Evolutionary conservation across 1,284 basidiomycete genomes (phyloP), one percentile per base, ranked within the genome.

Genomic region (Chondrostereum purpureum): DNA sequence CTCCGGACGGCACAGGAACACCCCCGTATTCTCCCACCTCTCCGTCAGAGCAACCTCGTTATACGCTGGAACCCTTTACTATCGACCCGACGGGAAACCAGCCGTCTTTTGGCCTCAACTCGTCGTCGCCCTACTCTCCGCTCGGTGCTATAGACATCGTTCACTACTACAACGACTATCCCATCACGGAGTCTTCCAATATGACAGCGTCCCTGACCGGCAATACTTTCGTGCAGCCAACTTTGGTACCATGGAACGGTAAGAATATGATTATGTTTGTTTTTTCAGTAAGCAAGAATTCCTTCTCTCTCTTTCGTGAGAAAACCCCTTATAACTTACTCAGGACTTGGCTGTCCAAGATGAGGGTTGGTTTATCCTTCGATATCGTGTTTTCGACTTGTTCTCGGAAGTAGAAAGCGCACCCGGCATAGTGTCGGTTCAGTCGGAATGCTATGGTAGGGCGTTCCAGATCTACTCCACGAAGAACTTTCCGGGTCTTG

Each of bases 401-500:
- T 80, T 78, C 58, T 78, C 76, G 42, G 8, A 8, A n/a, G 53
- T 45, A 20, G 49, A 55, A n/a, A 23, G 36, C 19, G 55, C 52
- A 2, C 12, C 24, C 8, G 54, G 56, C 34, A 53, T 55, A 33
- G 48, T 70, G 0, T 70, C 72, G 4, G 70, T 88, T n/a, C 76
- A 84, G 53, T 80, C 83, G 1, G 82, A 87, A 58, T 81, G 79
- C 54, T 83, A 76, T 44, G 84, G 85, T 5, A 79, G 80, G 0
- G 50, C 67, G 1, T 88, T 88, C 59, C 74, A 73, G 16, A 75
- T 88, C 0, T 88, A 84, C 55, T 85, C 84, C 18, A 88, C 86
- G 0, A 88, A 88, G 55, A 81, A 84, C 56, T 88, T 88, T 57
- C 86, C 86, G 0, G 84, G 85, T 1, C 60, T 88, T 12, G 74